Evolutionary conservation across 768 basidiomycete species (phyloP), one percentile per base, ranked within the genome.

Genomic region (Cubamyces lactineus): DNA sequence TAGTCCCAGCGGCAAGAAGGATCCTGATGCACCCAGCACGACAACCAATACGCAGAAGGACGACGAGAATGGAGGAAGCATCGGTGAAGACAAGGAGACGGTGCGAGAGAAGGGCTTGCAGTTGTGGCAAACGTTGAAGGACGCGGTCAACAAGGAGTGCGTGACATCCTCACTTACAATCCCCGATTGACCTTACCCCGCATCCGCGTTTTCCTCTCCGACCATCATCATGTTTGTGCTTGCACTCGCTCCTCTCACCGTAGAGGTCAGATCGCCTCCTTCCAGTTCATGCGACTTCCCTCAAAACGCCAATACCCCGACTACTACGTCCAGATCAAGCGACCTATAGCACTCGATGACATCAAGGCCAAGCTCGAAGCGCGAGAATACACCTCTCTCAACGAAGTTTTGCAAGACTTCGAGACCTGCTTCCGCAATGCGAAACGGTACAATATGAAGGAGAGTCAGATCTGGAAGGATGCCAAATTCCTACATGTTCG

Each of bases 131-230:
- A 84, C 83, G 41, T 81, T 93, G 73, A 90, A 85, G 82, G 88
- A 91, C 74, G 91, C 89, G 71, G 85, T 86, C 73, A 89, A 86
- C 80, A 90, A 91, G 83, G 90, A 92, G 92, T 93, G 82, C 82
- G 91, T 89, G 77, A 78, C 79, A 75, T 72, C 71, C 76, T 73
- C 63, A 61, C 46, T 65, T 61, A 28, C 28, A 49, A 54, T 62
- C 41, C 47, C 47, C 39, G 55, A 28, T 59, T 49, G 56, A 61
- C 62, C 71, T 69, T 71, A 69, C 66, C 66, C 65, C 69, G 63
- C 66, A 53, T 53, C 52, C 63, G 47, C 64, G 21, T n/a, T 38
- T 68, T 63, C 63, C 59, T 57, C 64, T 66, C 64, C 69, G 62
- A 47, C 40, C 63, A 47, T 49, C 69, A 59, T 42, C 59, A 66